Evolutionary conservation across 441 rosid genomes (phyloP).

Genomic region (Euphorbia celastroides): DNA sequence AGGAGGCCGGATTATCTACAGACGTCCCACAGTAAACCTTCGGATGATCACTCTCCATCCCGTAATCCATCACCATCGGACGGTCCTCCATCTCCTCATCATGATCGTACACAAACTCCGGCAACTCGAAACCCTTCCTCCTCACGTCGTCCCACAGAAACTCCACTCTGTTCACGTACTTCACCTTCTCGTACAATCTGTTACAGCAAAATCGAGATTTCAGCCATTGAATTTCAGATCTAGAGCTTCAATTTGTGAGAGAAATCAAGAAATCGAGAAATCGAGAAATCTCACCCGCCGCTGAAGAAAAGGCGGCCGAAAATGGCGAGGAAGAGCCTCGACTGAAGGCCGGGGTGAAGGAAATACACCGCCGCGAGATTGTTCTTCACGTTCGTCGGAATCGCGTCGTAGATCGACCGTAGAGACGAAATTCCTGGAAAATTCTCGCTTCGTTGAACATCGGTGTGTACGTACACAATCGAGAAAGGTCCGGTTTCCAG

Average conservation of each 20-base stretch:
- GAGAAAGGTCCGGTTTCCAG: constrained; percentile 52
- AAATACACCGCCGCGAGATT: constrained; percentile 64
- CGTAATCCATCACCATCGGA: constrained; percentile 66
- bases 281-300: constrained; percentile 51
- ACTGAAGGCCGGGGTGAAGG: constrained; percentile 66
- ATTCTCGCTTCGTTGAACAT: constrained; percentile 55
- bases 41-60: constrained; percentile 71
- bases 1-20: constrained; percentile 40
- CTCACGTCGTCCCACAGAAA: constrained; percentile 78
- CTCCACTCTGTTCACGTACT: constrained; percentile 61
- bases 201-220: not conserved
- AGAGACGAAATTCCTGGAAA: constrained; percentile 69
- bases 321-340: constrained; percentile 78
- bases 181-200: constrained; percentile 71
- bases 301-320: constrained; percentile 66
- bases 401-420: constrained; percentile 63
- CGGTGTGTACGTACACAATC: constrained; percentile 68
- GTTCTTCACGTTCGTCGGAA: constrained; percentile 52
- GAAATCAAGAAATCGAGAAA: too few species aligned
- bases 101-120: constrained; percentile 65
- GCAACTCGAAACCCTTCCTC: constrained; percentile 70
- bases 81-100: constrained; percentile 72
- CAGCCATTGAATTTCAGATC: not conserved
- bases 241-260: too few species aligned
- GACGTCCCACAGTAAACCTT: constrained; percentile 40